A percentile compares a stretch with the other conserved stretches of the same genome.
These are phyloP conservation scores for Termitomyces sp. DNA, from an alignment of 768 basidiomycete genomes.

Conservation along the genomic window DNA sequence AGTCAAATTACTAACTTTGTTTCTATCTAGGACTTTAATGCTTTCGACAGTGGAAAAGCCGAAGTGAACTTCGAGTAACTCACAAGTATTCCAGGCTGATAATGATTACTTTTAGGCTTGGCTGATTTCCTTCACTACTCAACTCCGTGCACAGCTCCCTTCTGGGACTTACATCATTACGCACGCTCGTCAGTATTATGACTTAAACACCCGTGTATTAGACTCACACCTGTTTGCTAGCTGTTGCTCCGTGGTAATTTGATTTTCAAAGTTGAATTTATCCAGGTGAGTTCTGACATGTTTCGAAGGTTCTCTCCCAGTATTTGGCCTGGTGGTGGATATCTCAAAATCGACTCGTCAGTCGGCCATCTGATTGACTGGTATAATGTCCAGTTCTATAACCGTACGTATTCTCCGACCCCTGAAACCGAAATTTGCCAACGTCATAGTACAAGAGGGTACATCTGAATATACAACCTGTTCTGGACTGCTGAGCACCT, in stretches of 20 bases:
- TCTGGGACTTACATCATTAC: conserved; percentile 44
- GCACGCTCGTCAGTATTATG: conserved; percentile 43
- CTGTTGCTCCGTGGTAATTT: conserved; percentile 42
- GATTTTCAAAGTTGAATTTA: not conserved
- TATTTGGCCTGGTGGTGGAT: conserved; percentile 44
- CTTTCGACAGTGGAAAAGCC: conserved; percentile 47
- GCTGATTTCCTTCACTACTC: conserved; percentile 48
- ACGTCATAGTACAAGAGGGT: conserved; percentile 41
- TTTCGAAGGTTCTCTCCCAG: conserved; percentile 34
- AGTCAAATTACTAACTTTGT: not conserved
- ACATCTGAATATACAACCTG: conserved; percentile 60
- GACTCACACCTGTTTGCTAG: conserved; percentile 15
- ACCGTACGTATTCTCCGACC: conserved; percentile 25
- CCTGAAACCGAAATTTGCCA: not conserved
- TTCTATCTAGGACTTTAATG: conserved; percentile 48
- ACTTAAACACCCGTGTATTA: not conserved
- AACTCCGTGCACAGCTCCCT: conserved; percentile 43
- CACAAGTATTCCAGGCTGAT: not conserved
- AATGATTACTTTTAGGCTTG: conserved; percentile 29
- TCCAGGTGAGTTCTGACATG: not conserved
- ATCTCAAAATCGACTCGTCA: conserved; percentile 43
- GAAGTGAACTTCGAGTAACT: conserved; percentile 27
- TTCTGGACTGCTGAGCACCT: conserved; percentile 47
- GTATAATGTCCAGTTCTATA: conserved; percentile 51
- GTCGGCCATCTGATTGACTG: conserved; percentile 62